A percentile compares a stretch with the other conserved stretches of the same genome.
Conservation (phyloP, 1,139 yeast genomes). For the Lodderomyces pseudojiufengensis region DNA sequence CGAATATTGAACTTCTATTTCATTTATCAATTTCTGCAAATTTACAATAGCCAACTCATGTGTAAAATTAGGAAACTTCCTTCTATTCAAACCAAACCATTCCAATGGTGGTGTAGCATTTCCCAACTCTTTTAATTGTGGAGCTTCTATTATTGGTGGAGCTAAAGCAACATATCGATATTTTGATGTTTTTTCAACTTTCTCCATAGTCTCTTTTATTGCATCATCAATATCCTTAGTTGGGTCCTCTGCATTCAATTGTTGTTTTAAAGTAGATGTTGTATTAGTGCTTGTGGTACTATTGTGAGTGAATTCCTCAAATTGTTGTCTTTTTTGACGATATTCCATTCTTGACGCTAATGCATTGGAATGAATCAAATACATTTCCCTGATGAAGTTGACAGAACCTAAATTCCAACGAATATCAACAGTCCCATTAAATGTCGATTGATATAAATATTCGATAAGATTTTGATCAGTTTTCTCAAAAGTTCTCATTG, state of each 20-base stretch:
- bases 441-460: slow-evolving; percentile 63
- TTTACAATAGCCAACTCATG: slow-evolving; percentile 76
- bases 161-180: slow-evolving; percentile 62
- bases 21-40: slow-evolving; percentile 68
- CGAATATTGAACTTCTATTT: slow-evolving; percentile 52
- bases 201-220: slow-evolving; percentile 57
- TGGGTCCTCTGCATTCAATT: slow-evolving; percentile 24
- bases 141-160: slow-evolving; percentile 82
- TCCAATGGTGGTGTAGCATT: slow-evolving; percentile 97
- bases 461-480: slow-evolving; percentile 50
- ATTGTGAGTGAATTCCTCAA: no score
- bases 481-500: slow-evolving; percentile 73
- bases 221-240: slow-evolving; percentile 41
- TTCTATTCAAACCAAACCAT: slow-evolving; percentile 93
- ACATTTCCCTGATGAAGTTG: slow-evolving; percentile 90
- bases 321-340: slow-evolving; percentile 16
- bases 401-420: slow-evolving; percentile 93
- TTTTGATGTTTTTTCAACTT: slow-evolving; percentile 58
- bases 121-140: slow-evolving; percentile 85
- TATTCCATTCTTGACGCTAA: slow-evolving; percentile 36
- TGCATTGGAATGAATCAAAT: slow-evolving; percentile 54
- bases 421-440: slow-evolving; percentile 87
- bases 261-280: slow-evolving; percentile 15
- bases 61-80: slow-evolving; percentile 78
- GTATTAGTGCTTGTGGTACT: slow-evolving; percentile 9